These are phyloP conservation scores for Nicotiana knightiana DNA, from an alignment of 257 asterid genomes.

Conservation along the genomic window DNA sequence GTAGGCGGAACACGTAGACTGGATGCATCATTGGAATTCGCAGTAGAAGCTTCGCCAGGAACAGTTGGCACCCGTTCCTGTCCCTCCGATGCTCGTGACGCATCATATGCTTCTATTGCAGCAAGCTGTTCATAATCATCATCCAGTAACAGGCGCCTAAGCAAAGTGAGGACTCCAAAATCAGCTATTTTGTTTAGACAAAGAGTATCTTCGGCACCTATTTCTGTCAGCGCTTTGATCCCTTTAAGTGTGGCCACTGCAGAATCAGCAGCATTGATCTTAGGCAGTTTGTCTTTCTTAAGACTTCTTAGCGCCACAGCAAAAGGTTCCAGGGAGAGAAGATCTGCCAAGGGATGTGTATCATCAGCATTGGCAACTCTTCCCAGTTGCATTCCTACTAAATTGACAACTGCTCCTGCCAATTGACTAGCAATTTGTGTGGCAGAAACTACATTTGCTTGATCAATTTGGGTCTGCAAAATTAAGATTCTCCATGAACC, in stretches of 20 bases:
- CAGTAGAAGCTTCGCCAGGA: conserved; percentile 45
- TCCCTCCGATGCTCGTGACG: conserved; percentile 71
- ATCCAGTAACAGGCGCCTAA: conserved; percentile 77
- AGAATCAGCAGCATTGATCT: conserved; percentile 83
- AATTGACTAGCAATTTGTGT: conserved; percentile 76
- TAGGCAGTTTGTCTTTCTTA: conserved; percentile 68
- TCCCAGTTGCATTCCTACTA: conserved; percentile 82
- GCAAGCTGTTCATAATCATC: conserved; percentile 98
- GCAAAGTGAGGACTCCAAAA: conserved; percentile 67
- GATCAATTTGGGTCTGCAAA: conserved; percentile 94
- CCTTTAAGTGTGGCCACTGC: conserved; percentile 91
- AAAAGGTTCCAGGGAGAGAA: conserved; percentile 86
- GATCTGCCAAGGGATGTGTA: conserved; percentile 67
- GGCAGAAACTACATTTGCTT: conserved; percentile 72
- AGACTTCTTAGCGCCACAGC: conserved; percentile 58
- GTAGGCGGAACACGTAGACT: conserved; percentile 86
- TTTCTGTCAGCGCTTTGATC: conserved; percentile 83
- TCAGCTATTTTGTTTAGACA: conserved; percentile 63
- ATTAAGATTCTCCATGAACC: conserved; percentile 17
- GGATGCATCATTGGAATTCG: conserved; percentile 41
- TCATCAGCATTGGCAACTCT: conserved; percentile 57
- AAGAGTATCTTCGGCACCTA: conserved; percentile 72
- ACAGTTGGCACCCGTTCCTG: conserved; percentile 48
- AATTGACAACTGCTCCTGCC: conserved; percentile 80
- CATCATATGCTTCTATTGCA: conserved; percentile 98